Evolutionary conservation across 2,329 filamentous ascomycete species (phyloP).

Genomic region (Clonostachys byssicola): DNA sequence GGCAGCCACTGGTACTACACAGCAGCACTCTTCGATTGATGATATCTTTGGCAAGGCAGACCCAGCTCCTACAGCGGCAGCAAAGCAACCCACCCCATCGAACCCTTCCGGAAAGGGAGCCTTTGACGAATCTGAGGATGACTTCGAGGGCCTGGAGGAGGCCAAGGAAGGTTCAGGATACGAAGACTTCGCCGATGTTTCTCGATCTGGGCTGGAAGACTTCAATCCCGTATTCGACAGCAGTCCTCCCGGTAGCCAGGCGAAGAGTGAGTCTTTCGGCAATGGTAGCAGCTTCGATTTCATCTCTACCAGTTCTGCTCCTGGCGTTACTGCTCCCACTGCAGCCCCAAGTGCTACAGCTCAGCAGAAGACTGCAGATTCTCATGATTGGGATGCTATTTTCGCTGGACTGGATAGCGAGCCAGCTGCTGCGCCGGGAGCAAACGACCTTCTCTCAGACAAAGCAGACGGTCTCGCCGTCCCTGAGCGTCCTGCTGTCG

Average conservation of each 20-base stretch:
- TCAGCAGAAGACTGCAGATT: constrained; percentile 33
- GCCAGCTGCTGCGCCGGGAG: constrained; percentile 12
- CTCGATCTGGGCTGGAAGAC: constrained; percentile 67
- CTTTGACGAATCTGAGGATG: constrained; percentile 74
- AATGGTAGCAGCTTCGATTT: constrained; percentile 58
- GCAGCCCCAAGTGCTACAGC: constrained; percentile 26
- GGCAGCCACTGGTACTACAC: constrained; percentile 9
- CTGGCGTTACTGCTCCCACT: constrained; percentile 19
- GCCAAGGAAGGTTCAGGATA: constrained; percentile 77
- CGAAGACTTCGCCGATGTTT: constrained; percentile 75
- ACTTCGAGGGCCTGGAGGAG: constrained; percentile 80
- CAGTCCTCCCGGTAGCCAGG: constrained; percentile 49
- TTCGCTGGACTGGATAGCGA: constrained; percentile 71
- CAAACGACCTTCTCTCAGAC: constrained; percentile 1
- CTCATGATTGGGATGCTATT: constrained; percentile 91
- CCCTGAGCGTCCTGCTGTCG: constrained; percentile 26
- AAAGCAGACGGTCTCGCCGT: constrained; percentile 5
- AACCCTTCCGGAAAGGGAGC: constrained; percentile 38
- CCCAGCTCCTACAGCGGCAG: constrained; percentile 14
- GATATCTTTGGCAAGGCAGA: constrained; percentile 35
- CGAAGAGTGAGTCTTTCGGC: constrained; percentile 50
- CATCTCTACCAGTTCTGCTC: constrained; percentile 31
- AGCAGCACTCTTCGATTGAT: constrained; percentile 24
- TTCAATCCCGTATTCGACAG: constrained; percentile 83
- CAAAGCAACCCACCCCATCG: constrained; percentile 20